Base-by-base conservation (phyloP, 1,139 yeast genomes). In the Insectozyma bohioensis region DNA sequence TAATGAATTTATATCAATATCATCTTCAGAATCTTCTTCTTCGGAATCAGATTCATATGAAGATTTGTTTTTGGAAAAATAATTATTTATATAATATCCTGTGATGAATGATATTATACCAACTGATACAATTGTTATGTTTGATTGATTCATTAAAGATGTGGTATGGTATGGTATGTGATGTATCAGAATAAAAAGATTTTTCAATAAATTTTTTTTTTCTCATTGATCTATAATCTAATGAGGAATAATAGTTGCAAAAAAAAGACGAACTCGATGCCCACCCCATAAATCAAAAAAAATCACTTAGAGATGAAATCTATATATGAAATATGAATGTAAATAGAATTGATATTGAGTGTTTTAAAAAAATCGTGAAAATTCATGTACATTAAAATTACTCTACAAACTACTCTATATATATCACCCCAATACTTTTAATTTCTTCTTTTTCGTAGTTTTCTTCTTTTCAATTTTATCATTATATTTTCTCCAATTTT, bases 401-500 rank as follows among this genome's bases (percentile, higher is more conserved):
- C n/a, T n/a, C n/a, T n/a, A n/a, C n/a, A n/a, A n/a, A n/a, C n/a
- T n/a, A n/a, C n/a, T n/a, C n/a, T 20, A 39, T 46, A n/a, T n/a
- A n/a, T n/a, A n/a, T n/a, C n/a, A 69, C 6, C 69, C 73, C 33
- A 73, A 46, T 10, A 72, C 61, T 40, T 63, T 62, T n/a, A 12
- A 10, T 17, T 24, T 32, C 11, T 15, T 24, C 51, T 62, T 63
- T 52, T 66, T 67, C 39, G 58, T 62, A 43, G 52, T 58, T 48
- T 59, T 64, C 49, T 67, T 69, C 48, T 69, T 69, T 29, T 65
- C 70, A 14, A 63, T 59, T 40, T 67, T 67, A 21, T 63, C 55
- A 10, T 63, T 56, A 49, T 74, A 82, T 6, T 54, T 57, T 34
- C 87, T 58, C 90, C 90, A 82, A 47, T 65, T 76, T 13, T 60